Conservation (phyloP, 306 rosid genomes). For the Dryas alaskensis region DNA sequence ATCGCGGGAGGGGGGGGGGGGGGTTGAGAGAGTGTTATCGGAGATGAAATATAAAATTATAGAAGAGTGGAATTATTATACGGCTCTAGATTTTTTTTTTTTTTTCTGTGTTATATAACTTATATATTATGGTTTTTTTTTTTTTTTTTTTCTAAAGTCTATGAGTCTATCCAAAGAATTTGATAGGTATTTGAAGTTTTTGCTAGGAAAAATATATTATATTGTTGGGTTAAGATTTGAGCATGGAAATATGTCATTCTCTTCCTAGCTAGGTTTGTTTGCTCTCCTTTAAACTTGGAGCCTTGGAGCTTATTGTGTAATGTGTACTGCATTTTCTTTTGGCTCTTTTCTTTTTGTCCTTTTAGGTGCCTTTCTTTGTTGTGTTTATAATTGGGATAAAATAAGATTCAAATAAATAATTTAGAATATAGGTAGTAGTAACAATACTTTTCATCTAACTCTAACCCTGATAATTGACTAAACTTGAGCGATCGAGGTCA, state of each 20-base stretch:
- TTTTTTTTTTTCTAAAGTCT: neutral
- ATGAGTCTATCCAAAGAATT: neutral
- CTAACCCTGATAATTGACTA: no score
- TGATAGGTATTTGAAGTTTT: neutral
- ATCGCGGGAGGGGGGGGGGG: slow-evolving; percentile 46
- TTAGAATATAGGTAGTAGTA: no score
- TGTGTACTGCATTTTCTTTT: neutral
- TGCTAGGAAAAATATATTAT: neutral
- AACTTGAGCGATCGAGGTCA: no score
- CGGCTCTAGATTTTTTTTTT: neutral
- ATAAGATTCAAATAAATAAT: no score
- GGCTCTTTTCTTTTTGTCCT: neutral
- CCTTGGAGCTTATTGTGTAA: neutral
- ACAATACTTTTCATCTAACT: no score
- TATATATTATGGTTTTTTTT: neutral
- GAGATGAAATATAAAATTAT: slow-evolving; percentile 11
- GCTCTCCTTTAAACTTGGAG: slow-evolving; percentile 52
- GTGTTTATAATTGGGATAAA: neutral
- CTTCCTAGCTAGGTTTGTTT: slow-evolving; percentile 2
- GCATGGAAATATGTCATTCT: neutral
- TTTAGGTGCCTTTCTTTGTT: neutral
- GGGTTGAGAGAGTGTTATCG: slow-evolving; percentile 23
- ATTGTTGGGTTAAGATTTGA: neutral
- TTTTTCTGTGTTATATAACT: neutral
- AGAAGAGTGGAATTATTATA: slow-evolving; percentile 21